Evolutionary conservation across 495 filamentous ascomycete species (phyloP), one percentile per base, ranked within the genome.

Genomic region (Aspergillus haitiensis): DNA sequence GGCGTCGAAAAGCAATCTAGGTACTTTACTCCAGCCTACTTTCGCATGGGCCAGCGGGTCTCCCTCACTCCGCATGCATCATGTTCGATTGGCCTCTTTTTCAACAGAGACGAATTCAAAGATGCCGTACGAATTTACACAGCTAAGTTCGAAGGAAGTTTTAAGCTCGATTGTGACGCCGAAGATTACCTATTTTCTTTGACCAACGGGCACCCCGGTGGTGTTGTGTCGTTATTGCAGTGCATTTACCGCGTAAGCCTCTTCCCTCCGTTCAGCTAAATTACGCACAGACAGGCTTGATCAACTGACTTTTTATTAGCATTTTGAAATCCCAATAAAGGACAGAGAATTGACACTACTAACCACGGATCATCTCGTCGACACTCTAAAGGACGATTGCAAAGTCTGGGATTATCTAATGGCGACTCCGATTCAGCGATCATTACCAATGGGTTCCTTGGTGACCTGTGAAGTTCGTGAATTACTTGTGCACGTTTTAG

Each of bases 151-250:
- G 15, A 60, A 36, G 51, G 50, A 37, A 55, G 31, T 32, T 49
- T 55, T 40, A 55, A 39, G n/a, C 33, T 55, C 39, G 10, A 32
- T 55, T 9, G 15, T 27, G 58, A 60, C 5, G 58, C 58, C 39
- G 27, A 39, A 16, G 34, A 55, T 15, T 60, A 60, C 48, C 31
- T 60, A 21, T 60, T 45, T 45, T 15, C 33, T 1, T 18, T 53
- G 21, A 59, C 57, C 45, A 59, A 59, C 31, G 57, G 57, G 35
- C 58, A 60, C 42, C 58, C 58, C 2, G 58, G 58, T 18, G 51
- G 50, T 12, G 9, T 60, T 18, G 13, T 32, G 42, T 34, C 42
- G 7, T 31, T 60, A 18, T 16, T 60, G 31, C 21, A 48, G 33
- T 60, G 35, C 32, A 39, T 55, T 55, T 21, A 55, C 18, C 15